Evolutionary conservation across 1,139 yeast species (phyloP).

Genomic region (Sugiyamaella sp.): DNA sequence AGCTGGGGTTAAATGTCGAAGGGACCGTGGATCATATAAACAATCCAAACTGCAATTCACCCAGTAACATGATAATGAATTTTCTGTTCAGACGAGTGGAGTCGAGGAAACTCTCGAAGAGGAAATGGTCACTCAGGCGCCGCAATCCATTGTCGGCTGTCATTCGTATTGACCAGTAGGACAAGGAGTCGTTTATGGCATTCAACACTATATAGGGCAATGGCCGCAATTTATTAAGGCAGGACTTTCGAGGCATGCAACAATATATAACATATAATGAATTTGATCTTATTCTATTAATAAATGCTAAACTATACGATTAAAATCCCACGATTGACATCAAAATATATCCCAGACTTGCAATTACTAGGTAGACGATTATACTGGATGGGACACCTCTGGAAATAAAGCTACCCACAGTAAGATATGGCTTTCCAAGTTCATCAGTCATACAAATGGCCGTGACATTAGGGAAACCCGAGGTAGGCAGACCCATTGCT

Average conservation of each 20-base stretch:
- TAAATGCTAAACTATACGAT: slow-evolving; percentile 8
- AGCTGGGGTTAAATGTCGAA: too few species aligned
- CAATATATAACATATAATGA: not conserved
- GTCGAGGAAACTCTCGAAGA: not conserved
- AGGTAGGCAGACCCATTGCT: slow-evolving; percentile 96
- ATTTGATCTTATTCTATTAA: not conserved
- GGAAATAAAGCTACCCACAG: slow-evolving; percentile 79
- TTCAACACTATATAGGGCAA: too few species aligned
- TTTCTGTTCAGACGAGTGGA: not conserved
- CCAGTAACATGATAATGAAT: not conserved
- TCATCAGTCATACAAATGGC: slow-evolving; percentile 93
- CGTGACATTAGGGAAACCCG: slow-evolving; percentile 96
- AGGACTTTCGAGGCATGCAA: too few species aligned
- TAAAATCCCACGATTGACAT: slow-evolving; percentile 57
- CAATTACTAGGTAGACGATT: slow-evolving; percentile 65
- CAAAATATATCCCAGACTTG: slow-evolving; percentile 78
- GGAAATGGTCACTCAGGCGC: slow-evolving; percentile 6
- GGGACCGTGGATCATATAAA: too few species aligned
- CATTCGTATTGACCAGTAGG: slow-evolving; percentile 2
- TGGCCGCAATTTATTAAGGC: too few species aligned
- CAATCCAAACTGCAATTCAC: not conserved
- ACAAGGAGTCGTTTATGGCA: too few species aligned
- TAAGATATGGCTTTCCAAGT: slow-evolving; percentile 80
- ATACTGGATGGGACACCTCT: slow-evolving; percentile 88
- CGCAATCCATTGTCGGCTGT: slow-evolving; percentile 1